Evolutionary conservation across 306 rosid species (phyloP).

Genomic region (Cucurbita ficifolia): DNA sequence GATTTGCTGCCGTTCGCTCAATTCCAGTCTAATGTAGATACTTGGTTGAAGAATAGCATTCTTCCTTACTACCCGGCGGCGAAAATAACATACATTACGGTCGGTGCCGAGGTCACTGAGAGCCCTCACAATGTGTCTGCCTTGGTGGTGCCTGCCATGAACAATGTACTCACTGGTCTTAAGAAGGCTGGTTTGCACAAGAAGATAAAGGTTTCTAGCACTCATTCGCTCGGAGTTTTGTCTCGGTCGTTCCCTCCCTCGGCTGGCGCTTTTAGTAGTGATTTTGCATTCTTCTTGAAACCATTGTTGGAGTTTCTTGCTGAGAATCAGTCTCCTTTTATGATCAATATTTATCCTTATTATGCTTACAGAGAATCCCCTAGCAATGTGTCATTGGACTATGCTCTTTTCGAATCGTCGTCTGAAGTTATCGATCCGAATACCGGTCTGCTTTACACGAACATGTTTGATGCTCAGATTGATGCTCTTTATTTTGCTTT

Average conservation of each 20-base stretch:
- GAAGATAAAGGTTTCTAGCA: slow-evolving; percentile 75
- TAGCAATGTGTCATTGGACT: slow-evolving; percentile 57
- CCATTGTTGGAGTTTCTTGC: slow-evolving; percentile 94
- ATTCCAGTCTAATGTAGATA: slow-evolving; percentile 81
- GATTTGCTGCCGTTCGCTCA: slow-evolving; percentile 81
- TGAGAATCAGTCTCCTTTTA: slow-evolving; percentile 83
- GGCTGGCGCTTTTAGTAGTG: slow-evolving; percentile 88
- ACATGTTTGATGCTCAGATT: slow-evolving; percentile 94
- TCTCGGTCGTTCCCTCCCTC: slow-evolving; percentile 97
- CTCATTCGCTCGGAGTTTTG: slow-evolving; percentile 91
- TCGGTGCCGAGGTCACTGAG: slow-evolving; percentile 93
- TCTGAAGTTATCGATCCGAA: slow-evolving; percentile 94
- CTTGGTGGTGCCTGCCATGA: slow-evolving; percentile 82
- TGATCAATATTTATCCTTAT: slow-evolving; percentile 94
- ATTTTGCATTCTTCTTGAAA: slow-evolving; percentile 71
- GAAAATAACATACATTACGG: slow-evolving; percentile 79
- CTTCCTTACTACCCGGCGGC: slow-evolving; percentile 84
- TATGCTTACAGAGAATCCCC: slow-evolving; percentile 88
- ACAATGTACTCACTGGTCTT: slow-evolving; percentile 65
- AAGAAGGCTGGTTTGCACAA: slow-evolving; percentile 63
- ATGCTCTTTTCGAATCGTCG: slow-evolving; percentile 75
- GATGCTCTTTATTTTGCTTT: slow-evolving; percentile 86
- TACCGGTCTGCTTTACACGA: slow-evolving; percentile 81
- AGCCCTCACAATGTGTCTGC: slow-evolving; percentile 45
- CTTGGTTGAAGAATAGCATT: slow-evolving; percentile 77